Conservation (phyloP, 108 stramenopile genomes). For the Conticribra weissflogii region DNA sequence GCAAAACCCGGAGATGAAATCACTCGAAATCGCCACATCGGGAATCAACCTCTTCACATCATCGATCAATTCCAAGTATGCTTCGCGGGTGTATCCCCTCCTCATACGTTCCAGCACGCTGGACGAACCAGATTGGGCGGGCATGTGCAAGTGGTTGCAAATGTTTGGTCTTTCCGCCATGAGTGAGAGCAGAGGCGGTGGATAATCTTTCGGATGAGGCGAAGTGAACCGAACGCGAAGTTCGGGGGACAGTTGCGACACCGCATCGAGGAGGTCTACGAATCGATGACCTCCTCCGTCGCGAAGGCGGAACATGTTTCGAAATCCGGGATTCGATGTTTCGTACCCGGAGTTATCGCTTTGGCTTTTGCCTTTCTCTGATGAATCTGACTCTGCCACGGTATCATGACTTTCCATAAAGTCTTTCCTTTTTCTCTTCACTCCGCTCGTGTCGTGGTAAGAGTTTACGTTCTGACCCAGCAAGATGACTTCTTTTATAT, state of each 20-base stretch:
- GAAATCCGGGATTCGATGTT: constrained; percentile 87
- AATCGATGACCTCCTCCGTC: constrained; percentile 89
- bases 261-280: constrained; percentile 90
- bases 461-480: constrained; percentile 99
- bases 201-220: constrained; percentile 99
- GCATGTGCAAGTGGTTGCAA: constrained; percentile 94
- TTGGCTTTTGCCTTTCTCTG: background rate
- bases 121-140: constrained; percentile 95
- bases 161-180: constrained; percentile 94
- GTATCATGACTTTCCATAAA: no score
- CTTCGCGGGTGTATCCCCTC: constrained; percentile 94
- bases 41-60: constrained; percentile 75
- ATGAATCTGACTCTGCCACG: no score
- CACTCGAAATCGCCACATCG: constrained; percentile 92
- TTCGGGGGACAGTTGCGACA: constrained; percentile 88
- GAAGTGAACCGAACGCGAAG: constrained; percentile 96
- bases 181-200: constrained; percentile 78
- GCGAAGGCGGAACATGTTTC: constrained; percentile 75
- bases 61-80: constrained; percentile 89
- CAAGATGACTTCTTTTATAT: constrained; percentile 91
- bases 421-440: constrained; percentile 17
- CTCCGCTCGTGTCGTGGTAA: constrained; percentile 89
- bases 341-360: constrained; percentile 53
- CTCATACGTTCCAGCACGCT: constrained; percentile 92
- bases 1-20: constrained; percentile 98